A percentile compares a stretch with the other conserved stretches of the same genome.
phyloP scores from a whole-genome alignment of 805 yeast genomes.

The Candida namnaoensis region DNA sequence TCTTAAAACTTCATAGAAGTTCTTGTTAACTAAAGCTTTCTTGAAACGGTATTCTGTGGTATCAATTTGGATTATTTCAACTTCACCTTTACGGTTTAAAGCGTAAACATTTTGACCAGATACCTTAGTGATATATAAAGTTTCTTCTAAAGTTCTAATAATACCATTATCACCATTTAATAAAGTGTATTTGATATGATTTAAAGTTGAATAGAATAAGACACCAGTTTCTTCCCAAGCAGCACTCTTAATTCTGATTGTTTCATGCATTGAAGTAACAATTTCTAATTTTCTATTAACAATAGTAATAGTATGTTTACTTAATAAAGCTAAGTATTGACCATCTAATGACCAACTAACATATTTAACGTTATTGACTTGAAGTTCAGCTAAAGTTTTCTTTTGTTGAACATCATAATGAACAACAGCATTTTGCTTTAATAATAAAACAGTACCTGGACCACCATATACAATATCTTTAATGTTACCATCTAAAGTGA shows the following conservation, averaged over 20 bases:
- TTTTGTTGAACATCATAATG: conserved; percentile 91
- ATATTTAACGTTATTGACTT: conserved; percentile 76
- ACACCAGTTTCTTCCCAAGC: conserved; percentile 96
- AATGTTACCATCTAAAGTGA: conserved; percentile 60
- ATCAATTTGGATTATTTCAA: conserved; percentile 72
- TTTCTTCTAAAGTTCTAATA: conserved; percentile 83
- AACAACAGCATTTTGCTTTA: conserved; percentile 65
- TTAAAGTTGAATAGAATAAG: conserved; percentile 84
- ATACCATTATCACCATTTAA: conserved; percentile 95
- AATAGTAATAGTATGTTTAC: conserved; percentile 88
- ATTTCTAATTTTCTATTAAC: conserved; percentile 73
- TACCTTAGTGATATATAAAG: conserved; percentile 73
- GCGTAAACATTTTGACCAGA: conserved; percentile 67
- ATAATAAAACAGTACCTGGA: conserved; percentile 74
- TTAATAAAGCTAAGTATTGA: conserved; percentile 75
- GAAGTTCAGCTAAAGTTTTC: conserved; percentile 60
- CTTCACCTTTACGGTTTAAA: conserved; percentile 78
- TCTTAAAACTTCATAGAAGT: conserved; percentile 86
- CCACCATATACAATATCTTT: conserved; percentile 70
- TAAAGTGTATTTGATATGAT: conserved; percentile 89
- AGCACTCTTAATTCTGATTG: conserved; percentile 93
- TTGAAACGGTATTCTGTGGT: conserved; percentile 97
- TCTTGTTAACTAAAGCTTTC: conserved; percentile 81
- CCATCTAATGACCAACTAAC: conserved; percentile 87
- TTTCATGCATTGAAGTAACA: conserved; percentile 85